Evolutionary conservation across 1,139 yeast genomes (phyloP).

Genomic region (Kodamaea ohmeri): DNA sequence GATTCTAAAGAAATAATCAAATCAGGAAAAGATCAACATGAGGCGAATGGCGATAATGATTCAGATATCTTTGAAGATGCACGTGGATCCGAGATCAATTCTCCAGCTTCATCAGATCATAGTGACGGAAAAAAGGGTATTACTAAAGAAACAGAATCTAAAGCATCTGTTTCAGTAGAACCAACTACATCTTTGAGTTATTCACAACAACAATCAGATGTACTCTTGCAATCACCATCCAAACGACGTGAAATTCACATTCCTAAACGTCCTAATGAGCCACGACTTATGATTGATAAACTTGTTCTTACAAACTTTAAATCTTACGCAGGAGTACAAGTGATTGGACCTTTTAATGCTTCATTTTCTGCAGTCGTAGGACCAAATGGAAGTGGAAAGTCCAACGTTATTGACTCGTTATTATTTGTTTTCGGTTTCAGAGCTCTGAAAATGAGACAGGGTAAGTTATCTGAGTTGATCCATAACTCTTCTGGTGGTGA

Average conservation of each 20-base stretch:
- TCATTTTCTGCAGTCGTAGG: conserved; percentile 99
- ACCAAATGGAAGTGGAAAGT: conserved; percentile 97
- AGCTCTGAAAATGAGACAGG: conserved; percentile 96
- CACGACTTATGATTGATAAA: conserved; percentile 71
- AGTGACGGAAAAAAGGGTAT: not conserved
- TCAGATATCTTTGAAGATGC: conserved; percentile 12
- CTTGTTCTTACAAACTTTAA: conserved; percentile 83
- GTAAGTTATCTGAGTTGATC: conserved; percentile 83
- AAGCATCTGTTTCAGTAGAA: conserved; percentile 1
- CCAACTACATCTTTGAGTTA: conserved; percentile 20
- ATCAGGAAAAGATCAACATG: conserved; percentile 2
- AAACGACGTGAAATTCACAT: conserved; percentile 23
- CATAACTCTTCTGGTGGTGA: conserved; percentile 75
- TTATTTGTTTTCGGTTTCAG: conserved; percentile 96
- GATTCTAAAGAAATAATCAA: too few relatives aligned
- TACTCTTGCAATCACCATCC: conserved; percentile 29
- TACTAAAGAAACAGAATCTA: not conserved
- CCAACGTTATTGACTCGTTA: conserved; percentile 94
- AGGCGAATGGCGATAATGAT: conserved; percentile 9
- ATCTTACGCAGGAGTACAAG: conserved; percentile 93
- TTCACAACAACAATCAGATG: conserved; percentile 31
- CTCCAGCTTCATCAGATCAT: conserved; percentile 12
- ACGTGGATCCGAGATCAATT: conserved; percentile 11
- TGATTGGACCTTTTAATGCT: conserved; percentile 90
- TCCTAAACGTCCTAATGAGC: conserved; percentile 26